Base-by-base conservation (phyloP, 2,329 filamentous ascomycete genomes). In the Fusarium robinianum region DNA sequence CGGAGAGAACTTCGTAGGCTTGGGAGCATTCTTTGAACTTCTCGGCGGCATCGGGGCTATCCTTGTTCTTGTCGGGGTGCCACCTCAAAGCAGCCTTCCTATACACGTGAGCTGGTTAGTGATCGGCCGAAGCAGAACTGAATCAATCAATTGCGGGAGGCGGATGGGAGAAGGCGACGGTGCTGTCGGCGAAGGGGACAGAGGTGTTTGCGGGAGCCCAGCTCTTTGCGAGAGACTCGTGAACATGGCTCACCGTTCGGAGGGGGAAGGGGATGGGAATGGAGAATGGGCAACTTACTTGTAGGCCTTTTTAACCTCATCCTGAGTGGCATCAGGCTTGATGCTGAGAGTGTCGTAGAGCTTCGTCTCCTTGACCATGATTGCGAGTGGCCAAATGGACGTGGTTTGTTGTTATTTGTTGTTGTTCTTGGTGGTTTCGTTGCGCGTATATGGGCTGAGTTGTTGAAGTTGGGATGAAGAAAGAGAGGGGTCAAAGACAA, bases 1-100 rank as follows among this genome's bases (percentile, higher is more conserved):
- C 94, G 50, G 90, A 95, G 3, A 99, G 84, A 60, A 99, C 95
- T 73, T 99, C 94, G 74, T 96, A 99, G 44, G 94, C 94, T 73
- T 97, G 91, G 1, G 90, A 96, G 55, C 90, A 88, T 69, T 97
- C 94, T 74, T 99, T 99, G 79, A 99, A 99, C 72, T 92, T 96
- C 67, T 97, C 94, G 49, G 83, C 77, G 7, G 92, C 89, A 38
- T 83, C 74, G 19, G 90, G 84, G 61, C 92, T 90, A 72, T 95
- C 85, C 70, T 91, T 91, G 78, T 97, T 99, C 79, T 97, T 99
- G 77, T 99, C 94, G 6, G 94, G 94, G 66, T 99, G 94, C 72
- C 84, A 91, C 73, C 91, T 95, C 67, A 97, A 72, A 41, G 92
- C 92, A 42, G 85, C 80, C 78, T 96, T 96, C 53, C 87, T 90